A percentile compares a stretch with the other conserved stretches of the same genome.
Conservation (phyloP, 2,329 filamentous ascomycete species). For the Fusarium robinianum region DNA sequence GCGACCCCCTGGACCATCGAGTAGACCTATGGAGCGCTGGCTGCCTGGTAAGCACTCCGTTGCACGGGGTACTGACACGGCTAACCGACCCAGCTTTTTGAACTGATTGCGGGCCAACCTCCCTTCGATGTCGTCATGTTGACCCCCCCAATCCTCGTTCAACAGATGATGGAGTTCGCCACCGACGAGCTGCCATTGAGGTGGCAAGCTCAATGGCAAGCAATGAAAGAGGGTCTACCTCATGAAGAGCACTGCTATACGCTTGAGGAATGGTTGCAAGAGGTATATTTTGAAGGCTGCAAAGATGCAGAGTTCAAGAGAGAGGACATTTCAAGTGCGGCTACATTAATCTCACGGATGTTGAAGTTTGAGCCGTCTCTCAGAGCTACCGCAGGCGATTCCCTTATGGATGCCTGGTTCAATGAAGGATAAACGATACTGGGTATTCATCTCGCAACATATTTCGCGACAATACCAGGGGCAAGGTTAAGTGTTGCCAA, state of each 20-base stretch:
- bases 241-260: neutral
- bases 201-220: conserved; percentile 22
- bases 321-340: conserved; percentile 6
- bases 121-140: conserved; percentile 28
- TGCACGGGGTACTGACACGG: accelerated
- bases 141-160: conserved; percentile 13
- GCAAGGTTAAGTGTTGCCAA: no score
- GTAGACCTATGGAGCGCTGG: conserved; percentile 31
- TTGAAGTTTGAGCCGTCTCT: conserved; percentile 28
- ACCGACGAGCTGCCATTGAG: conserved; percentile 17
- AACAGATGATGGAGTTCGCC: conserved; percentile 23
- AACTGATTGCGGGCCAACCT: conserved; percentile 32
- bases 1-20: conserved; percentile 18
- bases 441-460: neutral
- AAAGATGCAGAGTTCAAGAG: conserved; percentile 9
- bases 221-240: conserved; percentile 2
- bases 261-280: conserved; percentile 24
- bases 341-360: conserved; percentile 11
- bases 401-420: conserved; percentile 19
- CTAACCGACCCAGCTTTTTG: conserved; percentile 26
- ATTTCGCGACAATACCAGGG: no score
- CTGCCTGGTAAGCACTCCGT: conserved; percentile 21
- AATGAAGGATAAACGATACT: neutral
- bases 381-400: conserved; percentile 15
- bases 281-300: conserved; percentile 19